Conservation (phyloP, 345 rosid species). For the rapeseed (Brassica napus) region DNA sequence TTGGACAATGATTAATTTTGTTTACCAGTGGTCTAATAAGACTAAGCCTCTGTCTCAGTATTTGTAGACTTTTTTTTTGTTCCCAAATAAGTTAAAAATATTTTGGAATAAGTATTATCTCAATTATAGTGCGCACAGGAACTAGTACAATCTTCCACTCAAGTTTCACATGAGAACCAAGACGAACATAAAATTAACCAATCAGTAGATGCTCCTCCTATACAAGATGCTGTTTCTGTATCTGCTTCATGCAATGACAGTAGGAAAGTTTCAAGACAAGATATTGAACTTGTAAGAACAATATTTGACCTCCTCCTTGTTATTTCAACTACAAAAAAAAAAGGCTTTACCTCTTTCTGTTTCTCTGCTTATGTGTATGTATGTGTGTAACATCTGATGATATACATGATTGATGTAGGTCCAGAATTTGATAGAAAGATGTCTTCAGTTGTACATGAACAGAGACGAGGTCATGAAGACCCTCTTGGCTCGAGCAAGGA, state of each 20-base stretch:
- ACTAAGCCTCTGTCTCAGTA: too few relatives aligned
- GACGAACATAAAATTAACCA: constrained; percentile 68
- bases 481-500: constrained; percentile 41
- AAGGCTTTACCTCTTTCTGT: background rate
- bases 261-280: constrained; percentile 90
- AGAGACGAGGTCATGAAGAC: constrained; percentile 53
- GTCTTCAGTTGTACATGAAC: constrained; percentile 58
- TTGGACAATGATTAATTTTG: too few relatives aligned
- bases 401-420: constrained; percentile 41
- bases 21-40: too few relatives aligned
- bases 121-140: constrained; percentile 62
- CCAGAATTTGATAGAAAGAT: constrained; percentile 59
- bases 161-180: constrained; percentile 77
- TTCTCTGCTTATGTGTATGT: background rate
- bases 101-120: constrained; percentile 5
- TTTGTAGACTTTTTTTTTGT: too few relatives aligned
- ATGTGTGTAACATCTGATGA: background rate
- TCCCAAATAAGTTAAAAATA: background rate
- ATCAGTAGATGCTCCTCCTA: constrained; percentile 64
- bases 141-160: constrained; percentile 58
- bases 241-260: constrained; percentile 86
- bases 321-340: background rate
- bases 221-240: constrained; percentile 83
- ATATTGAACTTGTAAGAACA: constrained; percentile 77
- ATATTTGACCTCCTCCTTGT: constrained; percentile 2